Evolutionary conservation across 768 basidiomycete species (phyloP), one percentile per base, ranked within the genome.

Genomic region (Psilocybe sp.): DNA sequence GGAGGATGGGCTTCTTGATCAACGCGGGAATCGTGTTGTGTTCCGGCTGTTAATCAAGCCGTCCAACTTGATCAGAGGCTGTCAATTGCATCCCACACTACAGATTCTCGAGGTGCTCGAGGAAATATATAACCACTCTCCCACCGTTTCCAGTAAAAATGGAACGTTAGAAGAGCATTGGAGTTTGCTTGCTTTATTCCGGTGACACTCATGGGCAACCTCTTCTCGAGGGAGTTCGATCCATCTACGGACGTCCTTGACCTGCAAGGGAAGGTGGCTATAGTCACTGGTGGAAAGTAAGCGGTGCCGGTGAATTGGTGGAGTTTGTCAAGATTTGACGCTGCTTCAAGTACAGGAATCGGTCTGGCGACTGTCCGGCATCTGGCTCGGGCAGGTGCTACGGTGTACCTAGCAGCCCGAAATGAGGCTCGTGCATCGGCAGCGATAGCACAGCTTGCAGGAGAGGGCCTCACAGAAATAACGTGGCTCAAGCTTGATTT

Each of bases 211-310:
- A 54, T 55, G 54, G 54, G 54, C 33, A 55, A 55, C 32, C 46
- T 56, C 13, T 34, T 38, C 19, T 56, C 55, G 8, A 51, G 49
- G 15, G 44, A 52, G 38, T 59, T 64, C 44, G 43, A 59, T 49
- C 57, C 76, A 69, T 56, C 57, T 0, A 66, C 50, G 1, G 76
- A 79, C 53, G 54, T 82, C 28, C 65, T 71, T 2, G 74, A 78
- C 55, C 62, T 80, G 7, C 64, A 60, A 5, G 79, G 76, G 10
- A 79, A 79, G 58, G 77, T 83, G n/a, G 60, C 68, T 40, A 63
- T 82, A 36, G 76, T 85, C 15, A 84, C 81, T 0, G 82, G 82
- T 13, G 79, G 75, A 54, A 84, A 82, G 78, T 81, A 48, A 65
- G 72, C 60, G 18, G 2, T 32, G 14, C 23, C n/a, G n/a, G n/a